Evolutionary conservation across 192 early-diverging fungal genomes (phyloP), one percentile per base, ranked within the genome.

Genomic region (Linderina pennispora): DNA sequence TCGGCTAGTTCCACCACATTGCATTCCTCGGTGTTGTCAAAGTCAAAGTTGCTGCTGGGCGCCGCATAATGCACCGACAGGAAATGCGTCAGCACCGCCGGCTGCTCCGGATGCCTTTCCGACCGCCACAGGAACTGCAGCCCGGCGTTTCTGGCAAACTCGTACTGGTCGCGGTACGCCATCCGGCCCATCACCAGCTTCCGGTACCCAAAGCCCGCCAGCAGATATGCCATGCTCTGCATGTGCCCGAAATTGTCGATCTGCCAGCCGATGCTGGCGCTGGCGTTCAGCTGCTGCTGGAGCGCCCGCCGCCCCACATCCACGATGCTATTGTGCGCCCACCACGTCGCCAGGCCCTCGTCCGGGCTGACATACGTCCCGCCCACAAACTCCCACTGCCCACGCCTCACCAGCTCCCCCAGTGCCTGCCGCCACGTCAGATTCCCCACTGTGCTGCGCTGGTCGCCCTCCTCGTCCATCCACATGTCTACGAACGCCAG

Each of bases 341-440:
- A 71, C 67, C 67, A 71, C 17, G 67, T 60, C 10, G 61, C 37
- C 56, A 71, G 20, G 0, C 67, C 67, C 45, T 71, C 67, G 45
- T 71, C 67, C 1, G 67, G 56, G 24, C 61, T 71, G 13, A 71
- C 67, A 18, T 71, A 71, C 11, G 48, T 53, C 16, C 55, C 67
- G 37, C 67, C 61, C 15, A 60, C 61, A 0, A 64, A 40, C 13
- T 59, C 67, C 61, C 48, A 42, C 40, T 51, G 51, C 13, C 61
- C 50, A 25, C 48, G 51, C 22, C 15, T n/a, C 36, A 53, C 38
- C 48, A 64, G 47, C 36, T 25, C 36, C 25, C 11, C 13, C n/a
- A 71, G 39, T 16, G 32, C 55, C 39, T 47, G 34, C 4, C 61
- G 55, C 67, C 67, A 71, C 18, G 60, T 63, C 50, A 56, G 21